Percentiles rank a stretch among this genome's conserved stretches.
These are phyloP conservation scores for Trifolium subterraneum DNA, from an alignment of 306 rosid genomes.

Conservation along the genomic window DNA sequence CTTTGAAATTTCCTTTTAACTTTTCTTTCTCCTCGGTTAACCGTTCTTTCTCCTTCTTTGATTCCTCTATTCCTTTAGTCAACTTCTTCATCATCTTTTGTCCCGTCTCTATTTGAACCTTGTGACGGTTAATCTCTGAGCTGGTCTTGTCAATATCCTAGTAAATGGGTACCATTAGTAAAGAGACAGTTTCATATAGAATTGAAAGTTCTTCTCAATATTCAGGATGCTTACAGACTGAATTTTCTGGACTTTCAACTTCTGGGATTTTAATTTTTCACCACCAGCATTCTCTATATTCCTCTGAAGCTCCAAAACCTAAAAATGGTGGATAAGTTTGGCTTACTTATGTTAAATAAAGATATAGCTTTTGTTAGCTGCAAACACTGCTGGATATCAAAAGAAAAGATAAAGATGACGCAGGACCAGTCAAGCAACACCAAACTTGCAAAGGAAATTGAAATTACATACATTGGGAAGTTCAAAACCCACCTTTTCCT, in stretches of 20 bases:
- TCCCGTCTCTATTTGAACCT: slow-evolving; percentile 90
- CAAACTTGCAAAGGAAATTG: slow-evolving; percentile 28
- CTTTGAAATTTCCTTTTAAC: slow-evolving; percentile 62
- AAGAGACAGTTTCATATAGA: slow-evolving; percentile 25
- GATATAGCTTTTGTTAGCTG: slow-evolving; percentile 1
- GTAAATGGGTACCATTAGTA: slow-evolving; percentile 48
- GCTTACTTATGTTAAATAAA: slow-evolving; percentile 35
- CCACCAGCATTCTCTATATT: slow-evolving; percentile 93
- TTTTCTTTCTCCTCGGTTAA: slow-evolving; percentile 72
- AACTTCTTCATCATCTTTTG: slow-evolving; percentile 81
- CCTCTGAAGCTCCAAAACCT: slow-evolving; percentile 84
- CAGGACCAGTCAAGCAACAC: slow-evolving; percentile 32
- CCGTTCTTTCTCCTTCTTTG: slow-evolving; percentile 76
- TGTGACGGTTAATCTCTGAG: slow-evolving; percentile 89
- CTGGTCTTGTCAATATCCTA: slow-evolving; percentile 84
- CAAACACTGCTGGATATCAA: slow-evolving; percentile 20
- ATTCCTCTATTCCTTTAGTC: slow-evolving; percentile 80
- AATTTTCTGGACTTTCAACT: slow-evolving; percentile 77
- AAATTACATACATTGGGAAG: slow-evolving; percentile 21
- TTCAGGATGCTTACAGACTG: slow-evolving; percentile 76
- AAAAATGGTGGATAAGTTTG: slow-evolving; percentile 31
- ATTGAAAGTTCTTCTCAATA: slow-evolving; percentile 35
- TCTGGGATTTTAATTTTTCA: slow-evolving; percentile 77
- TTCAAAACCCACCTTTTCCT: slow-evolving; percentile 69
- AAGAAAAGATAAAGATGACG: slow-evolving; percentile 17